A percentile compares a stretch with the other conserved stretches of the same genome.
Evolutionary conservation across 306 rosid species (phyloP).

Genomic region (Trichosanthes cucumerina): DNA sequence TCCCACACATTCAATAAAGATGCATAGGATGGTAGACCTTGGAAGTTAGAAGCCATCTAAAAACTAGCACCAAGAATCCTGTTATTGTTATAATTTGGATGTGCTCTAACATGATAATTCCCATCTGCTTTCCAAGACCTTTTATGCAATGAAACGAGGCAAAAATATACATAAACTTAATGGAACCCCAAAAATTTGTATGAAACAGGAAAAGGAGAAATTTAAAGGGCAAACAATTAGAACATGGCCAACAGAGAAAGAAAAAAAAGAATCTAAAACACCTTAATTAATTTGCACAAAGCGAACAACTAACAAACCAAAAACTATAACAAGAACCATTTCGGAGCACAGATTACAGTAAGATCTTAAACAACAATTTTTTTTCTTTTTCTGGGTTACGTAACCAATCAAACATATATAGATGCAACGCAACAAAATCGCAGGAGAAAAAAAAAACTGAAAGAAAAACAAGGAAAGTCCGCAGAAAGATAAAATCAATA

Average conservation of each 20-base stretch:
- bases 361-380: neutral
- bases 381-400: neutral
- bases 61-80: neutral
- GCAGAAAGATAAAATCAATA: neutral
- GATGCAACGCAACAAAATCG: neutral
- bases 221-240: neutral
- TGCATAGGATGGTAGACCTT: neutral
- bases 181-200: neutral
- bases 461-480: neutral
- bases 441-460: neutral
- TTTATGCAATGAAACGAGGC: neutral
- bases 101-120: neutral
- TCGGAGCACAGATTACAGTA: neutral
- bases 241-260: neutral
- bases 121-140: neutral
- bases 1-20: neutral
- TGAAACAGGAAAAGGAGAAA: neutral
- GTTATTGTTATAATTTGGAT: neutral
- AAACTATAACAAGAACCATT: neutral
- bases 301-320: neutral
- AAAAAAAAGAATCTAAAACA: neutral
- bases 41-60: neutral
- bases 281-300: neutral
- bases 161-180: neutral
- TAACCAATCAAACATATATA: neutral